Percentiles rank a stretch among this genome's conserved stretches.
Evolutionary conservation across 257 asterid genomes (phyloP).

Genomic region (Solanum peruvianum): DNA sequence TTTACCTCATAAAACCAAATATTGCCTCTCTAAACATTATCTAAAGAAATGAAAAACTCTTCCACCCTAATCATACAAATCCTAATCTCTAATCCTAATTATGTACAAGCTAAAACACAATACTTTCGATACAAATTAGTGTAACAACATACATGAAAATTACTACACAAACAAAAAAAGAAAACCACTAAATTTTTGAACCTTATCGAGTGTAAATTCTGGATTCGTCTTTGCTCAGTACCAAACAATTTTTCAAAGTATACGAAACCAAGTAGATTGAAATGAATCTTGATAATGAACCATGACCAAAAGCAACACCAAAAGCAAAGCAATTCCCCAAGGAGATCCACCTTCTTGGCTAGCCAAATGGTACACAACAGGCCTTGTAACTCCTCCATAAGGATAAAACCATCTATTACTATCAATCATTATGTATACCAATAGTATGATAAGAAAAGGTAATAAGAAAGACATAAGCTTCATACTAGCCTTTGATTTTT

Average conservation of each 20-base stretch:
- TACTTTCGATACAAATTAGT: neutral
- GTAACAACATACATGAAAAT: neutral
- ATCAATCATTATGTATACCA: constrained; percentile 17
- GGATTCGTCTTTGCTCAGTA: neutral
- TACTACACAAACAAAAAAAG: neutral
- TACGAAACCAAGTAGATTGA: constrained; percentile 42
- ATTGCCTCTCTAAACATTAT: neutral
- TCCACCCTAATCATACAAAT: neutral
- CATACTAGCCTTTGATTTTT: constrained; percentile 24
- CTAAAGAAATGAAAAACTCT: neutral
- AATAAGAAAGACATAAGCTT: constrained; percentile 21
- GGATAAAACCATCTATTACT: constrained; percentile 33
- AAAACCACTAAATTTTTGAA: neutral
- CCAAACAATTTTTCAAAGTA: neutral
- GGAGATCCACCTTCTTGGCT: constrained; percentile 30
- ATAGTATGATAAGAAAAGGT: constrained; percentile 29
- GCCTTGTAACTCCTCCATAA: constrained; percentile 15
- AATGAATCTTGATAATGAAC: constrained; percentile 34
- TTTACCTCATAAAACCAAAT: neutral
- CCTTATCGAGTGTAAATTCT: neutral
- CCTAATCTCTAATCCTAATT: neutral
- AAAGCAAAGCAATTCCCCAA: constrained; percentile 27
- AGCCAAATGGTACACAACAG: neutral
- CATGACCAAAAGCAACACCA: constrained; percentile 40
- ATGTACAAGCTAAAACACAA: neutral